Base-by-base conservation (phyloP, 2,329 filamentous ascomycete genomes). In the Pseudopyricularia cyperi region DNA sequence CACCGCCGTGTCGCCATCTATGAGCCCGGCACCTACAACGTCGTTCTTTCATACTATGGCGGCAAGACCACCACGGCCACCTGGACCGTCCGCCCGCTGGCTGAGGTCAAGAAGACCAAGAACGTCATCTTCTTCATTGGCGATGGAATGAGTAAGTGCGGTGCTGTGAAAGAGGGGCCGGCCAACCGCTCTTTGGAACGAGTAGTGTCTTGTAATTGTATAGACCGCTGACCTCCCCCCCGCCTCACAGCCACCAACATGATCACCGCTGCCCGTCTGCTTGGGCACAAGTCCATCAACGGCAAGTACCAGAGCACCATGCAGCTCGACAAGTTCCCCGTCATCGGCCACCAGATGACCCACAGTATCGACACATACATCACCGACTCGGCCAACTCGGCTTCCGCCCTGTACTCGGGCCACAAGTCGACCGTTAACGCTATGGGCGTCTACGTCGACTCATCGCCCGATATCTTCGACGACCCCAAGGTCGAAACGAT, bases 401-500 rank as follows among this genome's bases (percentile, higher is more conserved):
- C 87, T 4, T 87, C 84, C 44, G 85, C 87, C 15, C 72, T 93
- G 17, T 93, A 91, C 70, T 82, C 79, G 24, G 88, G 88, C 33
- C 87, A 93, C 72, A 93, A 93, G 75, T 85, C 80, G 61, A 85
- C 81, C 0, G 87, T 91, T 57, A 90, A 93, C 61, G 85, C 85
- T 28, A 78, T 93, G 67, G 85, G 84, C 57, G 76, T 91, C 32
- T 90, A 93, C 54, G 85, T 76, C 42, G 88, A 94, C 64, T 89
- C 85, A 0, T 89, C 84, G 48, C 71, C 77, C 12, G 75, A 84
- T 59, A 68, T 76, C 3, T 88, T 88, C 57, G 88, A 94, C 62
- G 88, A 94, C 62, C 88, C 88, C 52, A 93, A 91, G 70, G 79
- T 94, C 22, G 88, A 93, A 71, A 88, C 82, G 14, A 87, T 94